phyloP scores from a whole-genome alignment of 2,329 filamentous ascomycete species.

The Pseudocercospora crystallina region DNA sequence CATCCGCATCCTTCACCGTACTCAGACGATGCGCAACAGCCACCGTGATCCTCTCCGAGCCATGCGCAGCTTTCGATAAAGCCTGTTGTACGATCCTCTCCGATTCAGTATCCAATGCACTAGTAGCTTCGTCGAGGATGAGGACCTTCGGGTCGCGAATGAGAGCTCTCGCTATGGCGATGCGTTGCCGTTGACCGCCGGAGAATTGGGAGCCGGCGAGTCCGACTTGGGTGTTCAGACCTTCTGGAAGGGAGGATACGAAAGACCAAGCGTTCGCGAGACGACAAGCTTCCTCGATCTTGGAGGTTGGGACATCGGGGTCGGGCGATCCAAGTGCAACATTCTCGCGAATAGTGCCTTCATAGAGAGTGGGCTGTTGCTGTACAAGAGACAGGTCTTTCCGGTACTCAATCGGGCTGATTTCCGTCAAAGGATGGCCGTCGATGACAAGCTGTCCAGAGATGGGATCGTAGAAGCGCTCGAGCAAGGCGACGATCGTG shows the following conservation, averaged over 20 bases:
- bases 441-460: slow-evolving; percentile 49
- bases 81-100: slow-evolving; percentile 67
- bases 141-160: slow-evolving; percentile 53
- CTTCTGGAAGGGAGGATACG: slow-evolving; percentile 52
- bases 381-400: slow-evolving; percentile 45
- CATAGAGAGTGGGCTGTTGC: slow-evolving; percentile 49
- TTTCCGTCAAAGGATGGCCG: slow-evolving; percentile 54
- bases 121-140: slow-evolving; percentile 61
- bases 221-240: slow-evolving; percentile 50
- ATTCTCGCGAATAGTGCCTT: slow-evolving; percentile 45
- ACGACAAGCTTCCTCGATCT: slow-evolving; percentile 48
- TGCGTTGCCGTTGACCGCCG: slow-evolving; percentile 57
- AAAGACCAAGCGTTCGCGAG: slow-evolving; percentile 56
- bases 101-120: slow-evolving; percentile 62
- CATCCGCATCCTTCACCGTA: slow-evolving; percentile 39
- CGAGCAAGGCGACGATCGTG: slow-evolving; percentile 47
- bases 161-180: slow-evolving; percentile 56
- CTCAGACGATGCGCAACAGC: slow-evolving; percentile 42
- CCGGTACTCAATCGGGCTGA: slow-evolving; percentile 42
- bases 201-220: slow-evolving; percentile 50
- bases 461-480: slow-evolving; percentile 48
- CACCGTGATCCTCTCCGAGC: slow-evolving; percentile 41
- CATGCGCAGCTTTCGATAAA: slow-evolving; percentile 54
- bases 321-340: slow-evolving; percentile 37
- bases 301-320: slow-evolving; percentile 38